Conservation (phyloP, 805 yeast genomes). For the Candida sanyiensis region DNA sequence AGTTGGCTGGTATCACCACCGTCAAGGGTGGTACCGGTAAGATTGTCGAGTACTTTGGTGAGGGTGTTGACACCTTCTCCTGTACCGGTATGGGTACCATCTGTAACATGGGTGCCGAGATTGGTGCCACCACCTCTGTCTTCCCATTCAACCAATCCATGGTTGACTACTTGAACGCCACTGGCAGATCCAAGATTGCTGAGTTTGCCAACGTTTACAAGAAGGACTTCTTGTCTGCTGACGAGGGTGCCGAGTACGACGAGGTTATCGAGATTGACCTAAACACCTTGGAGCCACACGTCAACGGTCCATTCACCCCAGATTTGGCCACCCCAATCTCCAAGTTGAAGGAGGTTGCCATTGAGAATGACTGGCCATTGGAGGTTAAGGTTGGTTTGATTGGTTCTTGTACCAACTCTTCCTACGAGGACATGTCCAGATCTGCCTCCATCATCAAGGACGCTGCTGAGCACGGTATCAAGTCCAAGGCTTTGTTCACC, state of each 20-base stretch:
- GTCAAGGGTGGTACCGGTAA: conserved; percentile 98
- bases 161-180: conserved; percentile 80
- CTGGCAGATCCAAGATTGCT: conserved; percentile 80
- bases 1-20: conserved; percentile 89
- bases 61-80: conserved; percentile 85
- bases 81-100: conserved; percentile 99
- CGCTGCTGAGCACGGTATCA: conserved; percentile 86
- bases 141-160: conserved; percentile 94
- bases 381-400: conserved; percentile 91
- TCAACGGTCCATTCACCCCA: conserved; percentile 98
- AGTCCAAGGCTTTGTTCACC: conserved; percentile 85
- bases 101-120: conserved; percentile 99
- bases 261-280: conserved; percentile 88
- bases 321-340: conserved; percentile 96
- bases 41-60: conserved; percentile 94
- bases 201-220: conserved; percentile 67
- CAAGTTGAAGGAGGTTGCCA: conserved; percentile 76
- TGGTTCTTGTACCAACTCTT: conserved; percentile 98
- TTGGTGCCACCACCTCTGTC: conserved; percentile 96
- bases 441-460: conserved; percentile 89
- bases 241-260: conserved; percentile 90
- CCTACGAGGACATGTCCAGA: conserved; percentile 97
- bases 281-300: conserved; percentile 86
- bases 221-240: conserved; percentile 72
- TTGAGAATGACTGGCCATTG: conserved; percentile 85